These are phyloP conservation scores for Xylariaceae sp. DNA, from an alignment of 2,329 filamentous ascomycete species.

Conservation along the genomic window DNA sequence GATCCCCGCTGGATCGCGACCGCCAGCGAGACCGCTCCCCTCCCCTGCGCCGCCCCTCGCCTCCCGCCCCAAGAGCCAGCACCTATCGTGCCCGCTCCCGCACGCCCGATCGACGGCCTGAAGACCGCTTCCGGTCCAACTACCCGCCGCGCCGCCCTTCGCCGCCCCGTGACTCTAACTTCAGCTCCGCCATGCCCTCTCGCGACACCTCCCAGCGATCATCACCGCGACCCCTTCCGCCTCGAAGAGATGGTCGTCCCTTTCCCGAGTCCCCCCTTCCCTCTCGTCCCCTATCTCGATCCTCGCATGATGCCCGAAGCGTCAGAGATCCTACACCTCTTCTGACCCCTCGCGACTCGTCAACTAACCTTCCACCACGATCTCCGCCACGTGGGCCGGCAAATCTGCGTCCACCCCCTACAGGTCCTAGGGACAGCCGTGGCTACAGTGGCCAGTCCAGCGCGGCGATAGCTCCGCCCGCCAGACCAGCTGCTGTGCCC, in stretches of 20 bases:
- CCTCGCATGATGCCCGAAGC: conserved; percentile 22
- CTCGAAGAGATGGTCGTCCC: conserved; percentile 45
- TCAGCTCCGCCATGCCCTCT: conserved; percentile 49
- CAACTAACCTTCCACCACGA: conserved; percentile 22
- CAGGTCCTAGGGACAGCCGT: conserved; percentile 40
- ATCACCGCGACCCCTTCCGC: conserved; percentile 48
- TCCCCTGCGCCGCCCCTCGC: conserved; percentile 35
- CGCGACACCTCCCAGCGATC: conserved; percentile 48
- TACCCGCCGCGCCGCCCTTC: conserved; percentile 43
- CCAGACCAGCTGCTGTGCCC: conserved; percentile 26
- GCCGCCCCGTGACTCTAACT: conserved; percentile 45
- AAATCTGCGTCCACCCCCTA: conserved; percentile 49
- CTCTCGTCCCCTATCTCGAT: conserved; percentile 28
- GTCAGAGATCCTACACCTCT: conserved; percentile 27
- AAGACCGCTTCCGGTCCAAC: conserved; percentile 34
- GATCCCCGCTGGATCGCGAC: conserved; percentile 50
- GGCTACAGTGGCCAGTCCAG: conserved; percentile 28
- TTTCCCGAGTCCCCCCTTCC: conserved; percentile 39
- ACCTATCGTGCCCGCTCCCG: conserved; percentile 53
- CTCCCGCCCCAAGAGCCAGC: conserved; percentile 36
- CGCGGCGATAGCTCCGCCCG: conserved; percentile 28
- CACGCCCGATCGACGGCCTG: conserved; percentile 47
- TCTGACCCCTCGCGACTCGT: conserved; percentile 21
- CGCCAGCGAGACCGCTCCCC: conserved; percentile 34
- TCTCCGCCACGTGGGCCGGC: conserved; percentile 55